Evolutionary conservation across 73 alveolate species (phyloP).

Genomic region (Uronychia setigera): DNA sequence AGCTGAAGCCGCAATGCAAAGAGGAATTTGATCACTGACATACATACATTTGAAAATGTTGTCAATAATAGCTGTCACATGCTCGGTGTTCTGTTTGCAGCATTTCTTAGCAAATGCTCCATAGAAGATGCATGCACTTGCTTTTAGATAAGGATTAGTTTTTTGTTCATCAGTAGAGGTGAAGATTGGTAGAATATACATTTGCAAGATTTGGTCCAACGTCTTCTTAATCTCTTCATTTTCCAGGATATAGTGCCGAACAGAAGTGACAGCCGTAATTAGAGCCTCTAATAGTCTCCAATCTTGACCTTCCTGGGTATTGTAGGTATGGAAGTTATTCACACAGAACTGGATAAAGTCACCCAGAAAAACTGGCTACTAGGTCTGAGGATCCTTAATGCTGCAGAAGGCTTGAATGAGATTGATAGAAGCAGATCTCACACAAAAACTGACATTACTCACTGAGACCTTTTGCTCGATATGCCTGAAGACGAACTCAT

Average conservation of each 20-base stretch:
- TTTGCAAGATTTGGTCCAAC: constrained; percentile 36
- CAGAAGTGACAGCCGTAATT: constrained; percentile 25
- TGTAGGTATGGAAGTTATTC: constrained; percentile 15
- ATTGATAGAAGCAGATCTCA: background rate
- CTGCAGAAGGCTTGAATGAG: background rate
- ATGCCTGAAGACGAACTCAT: constrained; percentile 65
- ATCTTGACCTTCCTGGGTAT: background rate
- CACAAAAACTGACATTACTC: background rate
- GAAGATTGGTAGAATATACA: constrained; percentile 58
- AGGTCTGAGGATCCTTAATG: background rate
- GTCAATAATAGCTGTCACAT: constrained; percentile 36
- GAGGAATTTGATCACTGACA: constrained; percentile 66
- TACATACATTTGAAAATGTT: constrained; percentile 24
- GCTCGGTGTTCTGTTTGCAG: constrained; percentile 55
- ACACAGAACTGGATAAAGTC: constrained; percentile 40
- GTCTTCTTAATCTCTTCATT: constrained; percentile 13
- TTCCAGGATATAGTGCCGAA: constrained; percentile 9
- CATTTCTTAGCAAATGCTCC: constrained; percentile 66
- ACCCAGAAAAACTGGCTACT: constrained; percentile 26
- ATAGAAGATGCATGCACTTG: constrained; percentile 74
- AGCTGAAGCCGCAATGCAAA: constrained; percentile 73
- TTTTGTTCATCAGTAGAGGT: constrained; percentile 39
- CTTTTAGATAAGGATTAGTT: constrained; percentile 65
- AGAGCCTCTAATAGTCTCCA: constrained; percentile 58
- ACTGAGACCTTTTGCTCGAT: constrained; percentile 26